Conservation (phyloP, 345 rosid genomes). For the Citrus trifoliata region DNA sequence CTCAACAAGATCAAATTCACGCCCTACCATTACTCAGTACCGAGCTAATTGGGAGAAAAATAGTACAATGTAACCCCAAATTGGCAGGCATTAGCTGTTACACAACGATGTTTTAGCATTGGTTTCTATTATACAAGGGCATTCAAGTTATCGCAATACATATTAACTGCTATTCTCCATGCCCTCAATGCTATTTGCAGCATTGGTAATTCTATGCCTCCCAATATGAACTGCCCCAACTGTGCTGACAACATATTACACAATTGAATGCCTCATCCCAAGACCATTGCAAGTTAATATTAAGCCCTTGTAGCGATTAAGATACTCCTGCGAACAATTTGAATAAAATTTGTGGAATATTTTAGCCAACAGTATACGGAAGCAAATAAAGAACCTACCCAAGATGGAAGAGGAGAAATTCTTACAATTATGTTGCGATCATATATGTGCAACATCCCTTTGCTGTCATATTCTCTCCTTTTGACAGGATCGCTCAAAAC, state of each 20-base stretch:
- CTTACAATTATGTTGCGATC: slow-evolving; percentile 58
- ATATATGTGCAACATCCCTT: slow-evolving; percentile 54
- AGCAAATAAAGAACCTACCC: neutral
- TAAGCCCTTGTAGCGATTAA: slow-evolving; percentile 80
- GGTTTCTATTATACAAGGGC: slow-evolving; percentile 2
- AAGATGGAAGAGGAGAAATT: neutral
- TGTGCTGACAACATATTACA: neutral
- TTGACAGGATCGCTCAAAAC: slow-evolving; percentile 72
- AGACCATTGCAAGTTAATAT: slow-evolving; percentile 94
- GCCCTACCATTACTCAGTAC: neutral
- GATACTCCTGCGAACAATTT: slow-evolving; percentile 65
- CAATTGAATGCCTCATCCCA: slow-evolving; percentile 69
- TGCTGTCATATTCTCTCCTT: slow-evolving; percentile 71
- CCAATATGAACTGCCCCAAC: neutral
- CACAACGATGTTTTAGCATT: neutral
- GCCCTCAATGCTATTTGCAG: neutral
- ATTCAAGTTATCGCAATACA: neutral
- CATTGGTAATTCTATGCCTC: neutral
- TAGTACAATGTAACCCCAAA: neutral
- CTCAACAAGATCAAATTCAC: neutral
- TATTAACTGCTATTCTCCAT: neutral
- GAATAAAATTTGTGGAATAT: neutral
- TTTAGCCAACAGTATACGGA: neutral
- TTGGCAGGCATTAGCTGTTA: slow-evolving; percentile 1
- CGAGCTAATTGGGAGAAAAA: neutral